Percentiles rank a stretch among this genome's conserved stretches.
phyloP scores from a whole-genome alignment of 352 stramenopile genomes.

The Sclerospora graminicola region DNA sequence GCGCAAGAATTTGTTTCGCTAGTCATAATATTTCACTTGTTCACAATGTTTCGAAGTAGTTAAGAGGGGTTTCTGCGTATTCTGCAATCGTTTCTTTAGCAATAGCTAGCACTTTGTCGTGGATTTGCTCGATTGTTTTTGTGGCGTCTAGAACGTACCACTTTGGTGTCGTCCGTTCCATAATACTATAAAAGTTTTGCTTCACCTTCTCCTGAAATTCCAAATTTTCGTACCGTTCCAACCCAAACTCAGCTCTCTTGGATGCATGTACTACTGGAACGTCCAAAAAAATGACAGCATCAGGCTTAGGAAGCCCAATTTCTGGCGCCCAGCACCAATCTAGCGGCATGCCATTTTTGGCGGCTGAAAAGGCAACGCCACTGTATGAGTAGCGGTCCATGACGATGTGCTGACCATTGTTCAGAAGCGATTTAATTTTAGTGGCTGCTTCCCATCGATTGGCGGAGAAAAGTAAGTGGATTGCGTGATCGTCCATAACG shows the following conservation, averaged over 20 bases:
- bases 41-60: slow-evolving; percentile 32
- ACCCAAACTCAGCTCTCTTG: slow-evolving; percentile 88
- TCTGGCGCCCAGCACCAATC: slow-evolving; percentile 98
- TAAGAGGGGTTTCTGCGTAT: slow-evolving; percentile 18
- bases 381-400: slow-evolving; percentile 97
- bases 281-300: slow-evolving; percentile 97
- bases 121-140: slow-evolving; percentile 64
- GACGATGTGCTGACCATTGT: slow-evolving; percentile 86
- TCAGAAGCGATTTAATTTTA: slow-evolving; percentile 58
- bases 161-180: slow-evolving; percentile 24
- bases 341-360: slow-evolving; percentile 90
- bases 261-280: slow-evolving; percentile 85
- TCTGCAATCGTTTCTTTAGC: slow-evolving; percentile 34
- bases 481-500: slow-evolving; percentile 92
- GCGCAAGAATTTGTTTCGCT: slow-evolving; percentile 6
- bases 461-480: slow-evolving; percentile 98
- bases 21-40: not conserved
- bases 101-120: slow-evolving; percentile 48
- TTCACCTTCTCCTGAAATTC: slow-evolving; percentile 84
- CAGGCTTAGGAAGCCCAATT: slow-evolving; percentile 92
- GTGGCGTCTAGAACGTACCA: slow-evolving; percentile 80
- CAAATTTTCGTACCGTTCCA: slow-evolving; percentile 87
- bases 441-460: slow-evolving; percentile 97
- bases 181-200: slow-evolving; percentile 68
- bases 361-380: slow-evolving; percentile 96